These are phyloP conservation scores for Scheffersomyces amazonensis DNA, from an alignment of 805 yeast genomes.

Conservation along the genomic window DNA sequence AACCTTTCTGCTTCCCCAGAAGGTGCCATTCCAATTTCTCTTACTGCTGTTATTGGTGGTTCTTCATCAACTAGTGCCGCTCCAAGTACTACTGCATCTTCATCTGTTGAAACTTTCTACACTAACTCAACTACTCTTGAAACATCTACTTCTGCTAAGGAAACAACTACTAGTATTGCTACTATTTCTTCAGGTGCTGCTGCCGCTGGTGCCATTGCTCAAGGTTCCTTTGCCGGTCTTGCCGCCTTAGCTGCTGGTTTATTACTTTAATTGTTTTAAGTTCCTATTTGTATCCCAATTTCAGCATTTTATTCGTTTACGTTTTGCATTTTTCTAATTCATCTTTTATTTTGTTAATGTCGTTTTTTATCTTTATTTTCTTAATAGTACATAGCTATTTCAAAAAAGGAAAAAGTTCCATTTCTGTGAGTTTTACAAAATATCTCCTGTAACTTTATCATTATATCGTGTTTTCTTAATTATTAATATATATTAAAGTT, in stretches of 20 bases:
- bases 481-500: too few relatives aligned
- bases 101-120: neutral
- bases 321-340: neutral
- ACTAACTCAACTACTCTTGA: neutral
- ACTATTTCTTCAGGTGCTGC: constrained; percentile 38
- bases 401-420: too few relatives aligned
- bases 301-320: neutral
- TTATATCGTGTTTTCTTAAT: too few relatives aligned
- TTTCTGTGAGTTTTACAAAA: too few relatives aligned
- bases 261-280: neutral
- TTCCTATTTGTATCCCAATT: neutral
- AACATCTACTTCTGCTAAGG: constrained; percentile 11
- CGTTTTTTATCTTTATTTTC: too few relatives aligned
- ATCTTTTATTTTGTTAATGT: too few relatives aligned
- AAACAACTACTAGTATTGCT: constrained; percentile 14
- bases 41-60: neutral
- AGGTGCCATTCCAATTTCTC: constrained; percentile 4
- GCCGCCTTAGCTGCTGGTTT: constrained; percentile 1
- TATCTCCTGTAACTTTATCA: too few relatives aligned
- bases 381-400: too few relatives aligned
- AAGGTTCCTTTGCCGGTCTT: neutral
- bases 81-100: neutral
- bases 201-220: constrained; percentile 18
- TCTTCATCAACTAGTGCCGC: neutral
- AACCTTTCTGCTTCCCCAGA: constrained; percentile 1